phyloP scores from a whole-genome alignment of 495 filamentous ascomycete genomes.

The Mycothermus thermophilus region DNA sequence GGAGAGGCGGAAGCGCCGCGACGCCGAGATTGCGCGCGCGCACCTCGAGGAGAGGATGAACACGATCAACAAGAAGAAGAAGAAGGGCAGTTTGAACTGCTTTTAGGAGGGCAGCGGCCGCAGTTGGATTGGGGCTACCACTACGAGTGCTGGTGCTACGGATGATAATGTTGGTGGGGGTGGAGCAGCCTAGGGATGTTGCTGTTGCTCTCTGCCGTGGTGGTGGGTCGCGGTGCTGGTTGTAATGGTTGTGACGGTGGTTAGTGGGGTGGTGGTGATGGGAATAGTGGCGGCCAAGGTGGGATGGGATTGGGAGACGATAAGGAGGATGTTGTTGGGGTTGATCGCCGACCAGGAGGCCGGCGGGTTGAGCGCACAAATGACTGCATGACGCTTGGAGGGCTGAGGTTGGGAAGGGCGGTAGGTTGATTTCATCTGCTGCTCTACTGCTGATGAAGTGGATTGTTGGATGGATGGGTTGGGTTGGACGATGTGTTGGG shows the following conservation, averaged over 20 bases:
- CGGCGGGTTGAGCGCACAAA: no score
- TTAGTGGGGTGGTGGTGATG: background rate
- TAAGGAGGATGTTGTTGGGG: no score
- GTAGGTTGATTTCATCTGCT: no score
- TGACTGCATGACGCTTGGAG: no score
- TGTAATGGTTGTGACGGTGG: no score
- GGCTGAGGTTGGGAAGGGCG: background rate
- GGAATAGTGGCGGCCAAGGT: background rate
- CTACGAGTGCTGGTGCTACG: background rate
- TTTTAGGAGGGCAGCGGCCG: slow-evolving; percentile 44
- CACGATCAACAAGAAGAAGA: slow-evolving; percentile 87
- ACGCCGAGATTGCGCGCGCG: slow-evolving; percentile 75
- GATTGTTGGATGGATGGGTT: background rate
- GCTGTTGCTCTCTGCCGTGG: no score
- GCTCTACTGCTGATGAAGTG: background rate
- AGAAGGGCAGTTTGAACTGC: slow-evolving; percentile 91
- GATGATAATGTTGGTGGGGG: background rate
- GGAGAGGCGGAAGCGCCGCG: slow-evolving; percentile 70
- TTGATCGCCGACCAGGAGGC: no score
- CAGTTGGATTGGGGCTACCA: slow-evolving; percentile 1
- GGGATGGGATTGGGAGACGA: background rate
- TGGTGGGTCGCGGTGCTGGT: no score
- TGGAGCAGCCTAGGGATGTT: no score
- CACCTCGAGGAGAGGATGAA: slow-evolving; percentile 92
- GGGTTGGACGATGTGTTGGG: background rate